phyloP scores from a whole-genome alignment of 2,329 filamentous ascomycete species.

The Hypoxylon sp. region DNA sequence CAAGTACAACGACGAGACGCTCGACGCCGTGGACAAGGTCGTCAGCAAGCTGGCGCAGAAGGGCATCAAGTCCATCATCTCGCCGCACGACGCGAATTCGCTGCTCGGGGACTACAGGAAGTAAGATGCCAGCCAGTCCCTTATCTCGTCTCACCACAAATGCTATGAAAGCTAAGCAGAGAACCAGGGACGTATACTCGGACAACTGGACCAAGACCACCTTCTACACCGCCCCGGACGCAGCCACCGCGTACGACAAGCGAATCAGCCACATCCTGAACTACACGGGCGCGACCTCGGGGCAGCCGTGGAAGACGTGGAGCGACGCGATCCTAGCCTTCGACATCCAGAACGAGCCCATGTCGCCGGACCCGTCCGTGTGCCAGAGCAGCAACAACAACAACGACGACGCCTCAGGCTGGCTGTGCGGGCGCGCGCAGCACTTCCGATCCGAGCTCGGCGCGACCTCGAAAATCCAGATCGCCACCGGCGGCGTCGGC shows the following conservation, averaged over 20 bases:
- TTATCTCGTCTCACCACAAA: too few relatives aligned
- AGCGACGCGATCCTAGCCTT: conserved; percentile 46
- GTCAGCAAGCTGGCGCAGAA: conserved; percentile 42
- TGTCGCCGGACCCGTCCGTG: conserved; percentile 37
- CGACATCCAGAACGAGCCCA: conserved; percentile 48
- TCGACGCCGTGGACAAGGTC: conserved; percentile 45
- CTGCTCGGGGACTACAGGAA: conserved; percentile 34
- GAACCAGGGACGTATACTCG: conserved; percentile 36
- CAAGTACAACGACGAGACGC: conserved; percentile 39
- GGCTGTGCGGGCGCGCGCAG: conserved; percentile 47
- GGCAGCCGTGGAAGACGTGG: conserved; percentile 47
- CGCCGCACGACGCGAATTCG: conserved; percentile 45
- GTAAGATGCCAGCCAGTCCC: too few relatives aligned
- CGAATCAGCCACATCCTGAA: conserved; percentile 45
- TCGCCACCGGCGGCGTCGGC: conserved; percentile 46
- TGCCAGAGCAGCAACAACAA: too few relatives aligned
- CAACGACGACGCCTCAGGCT: conserved; percentile 37
- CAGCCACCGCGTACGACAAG: conserved; percentile 44
- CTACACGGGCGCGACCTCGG: conserved; percentile 45
- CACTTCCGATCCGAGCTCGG: conserved; percentile 41
- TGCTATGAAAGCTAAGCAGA: neutral
- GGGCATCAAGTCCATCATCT: conserved; percentile 46
- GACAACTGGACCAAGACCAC: conserved; percentile 35
- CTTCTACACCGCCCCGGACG: conserved; percentile 45
- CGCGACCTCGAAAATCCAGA: conserved; percentile 41